These are phyloP conservation scores for Moricandia arvensis DNA, from an alignment of 345 rosid genomes.

Conservation along the genomic window DNA sequence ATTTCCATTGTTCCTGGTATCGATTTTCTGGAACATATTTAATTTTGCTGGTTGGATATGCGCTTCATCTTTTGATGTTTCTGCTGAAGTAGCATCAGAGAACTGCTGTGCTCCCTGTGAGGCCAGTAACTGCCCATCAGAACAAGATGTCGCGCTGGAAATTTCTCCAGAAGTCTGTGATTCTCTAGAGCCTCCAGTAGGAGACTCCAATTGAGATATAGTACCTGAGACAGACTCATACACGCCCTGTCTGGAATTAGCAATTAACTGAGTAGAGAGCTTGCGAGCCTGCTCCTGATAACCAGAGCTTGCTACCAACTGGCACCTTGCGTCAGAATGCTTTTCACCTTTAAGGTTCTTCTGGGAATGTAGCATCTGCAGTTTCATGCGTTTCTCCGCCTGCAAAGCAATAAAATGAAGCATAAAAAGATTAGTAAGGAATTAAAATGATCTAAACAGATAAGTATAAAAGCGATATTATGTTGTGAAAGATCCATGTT, in stretches of 20 bases:
- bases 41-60: slow-evolving; percentile 42
- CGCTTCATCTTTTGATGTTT: slow-evolving; percentile 49
- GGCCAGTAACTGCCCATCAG: slow-evolving; percentile 83
- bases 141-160: slow-evolving; percentile 78
- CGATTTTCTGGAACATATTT: slow-evolving; percentile 38
- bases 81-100: slow-evolving; percentile 47
- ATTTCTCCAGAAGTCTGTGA: slow-evolving; percentile 70
- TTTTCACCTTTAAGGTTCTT: slow-evolving; percentile 37
- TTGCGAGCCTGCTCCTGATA: slow-evolving; percentile 37
- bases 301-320: slow-evolving; percentile 34
- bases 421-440: background rate
- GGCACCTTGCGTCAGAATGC: slow-evolving; percentile 41
- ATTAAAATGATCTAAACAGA: background rate
- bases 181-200: slow-evolving; percentile 60
- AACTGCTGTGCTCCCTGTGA: slow-evolving; percentile 70
- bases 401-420: slow-evolving; percentile 37
- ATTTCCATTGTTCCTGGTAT: slow-evolving; percentile 39
- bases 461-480: background rate
- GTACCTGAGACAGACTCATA: slow-evolving; percentile 69
- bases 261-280: slow-evolving; percentile 27
- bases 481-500: background rate
- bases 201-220: slow-evolving; percentile 77
- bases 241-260: slow-evolving; percentile 44
- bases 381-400: slow-evolving; percentile 32
- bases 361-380: slow-evolving; percentile 35